These are phyloP conservation scores for Kalaharituber pfeilii DNA, from an alignment of 2,329 filamentous ascomycete genomes.

Conservation along the genomic window DNA sequence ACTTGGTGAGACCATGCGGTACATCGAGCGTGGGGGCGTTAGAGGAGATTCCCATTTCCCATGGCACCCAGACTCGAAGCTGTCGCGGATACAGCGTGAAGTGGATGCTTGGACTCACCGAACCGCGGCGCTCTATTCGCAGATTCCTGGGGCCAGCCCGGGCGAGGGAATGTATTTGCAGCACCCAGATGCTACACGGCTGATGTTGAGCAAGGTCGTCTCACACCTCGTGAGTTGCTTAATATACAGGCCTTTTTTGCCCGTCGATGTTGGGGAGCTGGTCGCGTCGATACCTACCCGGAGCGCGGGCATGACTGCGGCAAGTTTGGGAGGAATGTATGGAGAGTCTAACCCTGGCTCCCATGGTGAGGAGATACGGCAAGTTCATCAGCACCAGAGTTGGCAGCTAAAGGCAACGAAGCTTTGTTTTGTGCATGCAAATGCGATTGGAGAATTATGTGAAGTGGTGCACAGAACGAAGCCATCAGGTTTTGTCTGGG, in stretches of 20 bases:
- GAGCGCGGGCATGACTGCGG: not conserved
- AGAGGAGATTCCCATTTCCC: slow-evolving; percentile 83
- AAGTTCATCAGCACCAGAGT: slow-evolving; percentile 60
- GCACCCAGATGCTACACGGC: slow-evolving; percentile 51
- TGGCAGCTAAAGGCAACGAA: slow-evolving; percentile 89
- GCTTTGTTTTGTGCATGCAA: slow-evolving; percentile 70
- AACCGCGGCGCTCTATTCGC: slow-evolving; percentile 60
- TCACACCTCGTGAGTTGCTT: slow-evolving; percentile 78
- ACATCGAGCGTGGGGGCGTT: slow-evolving; percentile 67
- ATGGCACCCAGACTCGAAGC: slow-evolving; percentile 70
- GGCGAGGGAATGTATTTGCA: slow-evolving; percentile 26
- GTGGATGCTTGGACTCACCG: slow-evolving; percentile 72
- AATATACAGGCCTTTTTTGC: slow-evolving; percentile 71
- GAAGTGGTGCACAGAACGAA: slow-evolving; percentile 57
- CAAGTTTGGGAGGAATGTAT: not conserved
- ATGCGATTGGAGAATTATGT: slow-evolving; percentile 68
- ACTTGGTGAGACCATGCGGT: slow-evolving; percentile 65
- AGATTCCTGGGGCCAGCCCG: slow-evolving; percentile 40
- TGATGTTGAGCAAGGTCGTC: slow-evolving; percentile 69
- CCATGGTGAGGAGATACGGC: too few relatives aligned
- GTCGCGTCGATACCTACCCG: too few relatives aligned
- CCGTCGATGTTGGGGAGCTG: slow-evolving; percentile 66
- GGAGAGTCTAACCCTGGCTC: too few relatives aligned
- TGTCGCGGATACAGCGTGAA: slow-evolving; percentile 73
- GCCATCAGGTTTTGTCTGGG: slow-evolving; percentile 58